A percentile compares a stretch with the other conserved stretches of the same genome.
Conservation (phyloP, 495 filamentous ascomycete genomes). For the Neurospora pannonica region DNA sequence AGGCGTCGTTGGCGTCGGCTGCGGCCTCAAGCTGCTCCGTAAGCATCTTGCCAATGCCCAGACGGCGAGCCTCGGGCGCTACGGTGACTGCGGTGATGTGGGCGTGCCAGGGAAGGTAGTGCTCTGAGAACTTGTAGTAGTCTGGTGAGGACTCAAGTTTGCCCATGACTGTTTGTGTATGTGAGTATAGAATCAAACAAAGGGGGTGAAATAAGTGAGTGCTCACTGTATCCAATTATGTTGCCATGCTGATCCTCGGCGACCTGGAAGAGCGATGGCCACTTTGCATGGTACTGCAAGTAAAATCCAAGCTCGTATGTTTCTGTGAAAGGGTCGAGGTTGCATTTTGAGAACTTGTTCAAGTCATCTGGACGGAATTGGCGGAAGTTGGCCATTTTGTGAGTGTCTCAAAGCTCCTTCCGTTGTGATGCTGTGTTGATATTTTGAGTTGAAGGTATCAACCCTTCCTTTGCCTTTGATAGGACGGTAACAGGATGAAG, state of each 20-base stretch:
- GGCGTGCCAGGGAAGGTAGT: slow-evolving; percentile 94
- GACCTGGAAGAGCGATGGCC: slow-evolving; percentile 85
- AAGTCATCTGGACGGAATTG: slow-evolving; percentile 36
- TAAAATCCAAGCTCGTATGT: slow-evolving; percentile 95
- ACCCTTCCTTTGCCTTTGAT: no score
- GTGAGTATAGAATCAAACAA: not conserved
- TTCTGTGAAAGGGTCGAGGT: slow-evolving; percentile 90
- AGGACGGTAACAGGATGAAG: not conserved
- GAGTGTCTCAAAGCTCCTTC: not conserved
- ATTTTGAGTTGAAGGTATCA: not conserved
- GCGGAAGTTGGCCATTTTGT: slow-evolving; percentile 38
- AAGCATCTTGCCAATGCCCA: slow-evolving; percentile 74
- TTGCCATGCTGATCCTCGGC: slow-evolving; percentile 73
- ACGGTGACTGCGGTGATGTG: slow-evolving; percentile 96
- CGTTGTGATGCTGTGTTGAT: not conserved
- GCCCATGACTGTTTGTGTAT: slow-evolving; percentile 65
- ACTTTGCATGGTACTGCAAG: slow-evolving; percentile 85
- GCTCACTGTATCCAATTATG: slow-evolving; percentile 86
- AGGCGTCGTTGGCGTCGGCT: slow-evolving; percentile 71
- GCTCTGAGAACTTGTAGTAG: slow-evolving; percentile 57
- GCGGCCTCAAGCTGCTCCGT: slow-evolving; percentile 70
- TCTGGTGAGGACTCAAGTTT: slow-evolving; percentile 85
- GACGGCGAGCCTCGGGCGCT: slow-evolving; percentile 71
- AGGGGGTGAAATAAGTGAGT: not conserved
- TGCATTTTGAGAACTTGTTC: slow-evolving; percentile 65